Evolutionary conservation across 139 green algal genomes (phyloP), one percentile per base, ranked within the genome.

Genomic region (Microglena sp.): DNA sequence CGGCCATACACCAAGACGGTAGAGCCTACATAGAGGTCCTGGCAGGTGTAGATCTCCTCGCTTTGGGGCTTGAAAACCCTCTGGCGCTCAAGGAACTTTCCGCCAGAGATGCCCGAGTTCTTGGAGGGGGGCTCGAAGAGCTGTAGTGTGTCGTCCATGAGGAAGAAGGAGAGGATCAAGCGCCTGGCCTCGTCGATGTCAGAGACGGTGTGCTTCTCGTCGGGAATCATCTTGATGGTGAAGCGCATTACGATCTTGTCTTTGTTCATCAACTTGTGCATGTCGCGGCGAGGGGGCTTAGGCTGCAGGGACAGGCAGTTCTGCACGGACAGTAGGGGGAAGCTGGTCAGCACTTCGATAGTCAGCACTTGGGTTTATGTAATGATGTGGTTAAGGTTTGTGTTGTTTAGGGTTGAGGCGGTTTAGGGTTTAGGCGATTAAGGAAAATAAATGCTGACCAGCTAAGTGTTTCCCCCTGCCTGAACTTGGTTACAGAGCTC

Each of bases 151-250:
- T 96, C 87, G 64, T 97, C 87, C 34, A 84, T 85, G 68, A 90
- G 72, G 73, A 92, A 97, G 80, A 93, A 96, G 22, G 77, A 86
- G 29, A 98, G 44, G 57, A 97, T 83, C 71, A 98, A 96, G 11
- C 69, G 67, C 32, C 92, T 82, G 7, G 58, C 57, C 34, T 75
- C 36, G 69, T 86, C 75, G 1, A 72, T 77, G 4, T 46, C 43
- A 32, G 22, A 70, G 45, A 78, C 70, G 45, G 79, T 79, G 71
- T 79, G 77, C 7, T 45, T 81, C 30, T 80, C 55, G 3, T 74
- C 84, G 54, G 84, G 75, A 29, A 77, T 50, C 35, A 90, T 74
- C 22, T 40, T 24, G 24, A 76, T 54, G 15, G 58, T 70, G 71
- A 95, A 95, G 55, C 86, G 80, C 71, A 95, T 64, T 15, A 92